phyloP scores from a whole-genome alignment of 768 basidiomycete genomes.

The Mycena rosella region DNA sequence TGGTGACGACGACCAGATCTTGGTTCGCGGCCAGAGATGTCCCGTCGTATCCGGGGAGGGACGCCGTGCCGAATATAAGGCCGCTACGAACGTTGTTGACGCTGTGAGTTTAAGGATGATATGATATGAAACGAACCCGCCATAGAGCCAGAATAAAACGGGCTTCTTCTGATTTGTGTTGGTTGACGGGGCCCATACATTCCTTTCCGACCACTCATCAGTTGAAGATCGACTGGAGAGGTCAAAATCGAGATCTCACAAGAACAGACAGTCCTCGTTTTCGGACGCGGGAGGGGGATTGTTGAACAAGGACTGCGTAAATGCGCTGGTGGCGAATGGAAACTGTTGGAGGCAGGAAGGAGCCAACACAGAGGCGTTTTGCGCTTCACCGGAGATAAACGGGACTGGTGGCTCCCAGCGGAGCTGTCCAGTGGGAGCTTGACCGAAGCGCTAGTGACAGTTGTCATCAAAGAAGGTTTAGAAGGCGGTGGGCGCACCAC shows the following conservation, averaged over 20 bases:
- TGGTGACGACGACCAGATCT: constrained; percentile 25
- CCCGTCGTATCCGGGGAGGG: constrained; percentile 12
- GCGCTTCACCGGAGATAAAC: neutral
- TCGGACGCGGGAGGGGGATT: constrained; percentile 19
- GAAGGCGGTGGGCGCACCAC: constrained; percentile 6
- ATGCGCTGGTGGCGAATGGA: neutral
- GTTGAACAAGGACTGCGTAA: constrained; percentile 16
- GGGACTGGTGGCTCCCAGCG: constrained; percentile 22
- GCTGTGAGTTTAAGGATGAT: neutral
- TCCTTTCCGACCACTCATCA: neutral
- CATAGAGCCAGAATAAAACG: constrained; percentile 20
- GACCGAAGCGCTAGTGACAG: constrained; percentile 14
- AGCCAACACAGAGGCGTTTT: constrained; percentile 7
- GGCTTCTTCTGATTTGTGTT: neutral
- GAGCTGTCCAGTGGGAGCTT: constrained; percentile 1
- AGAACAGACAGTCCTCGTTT: constrained; percentile 28
- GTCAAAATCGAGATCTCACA: neutral
- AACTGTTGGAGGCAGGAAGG: constrained; percentile 25
- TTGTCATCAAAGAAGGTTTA: neutral
- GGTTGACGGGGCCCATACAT: constrained; percentile 20
- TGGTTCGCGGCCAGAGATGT: constrained; percentile 20
- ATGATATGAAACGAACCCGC: constrained; percentile 14
- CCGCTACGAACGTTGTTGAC: neutral
- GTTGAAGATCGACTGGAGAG: neutral
- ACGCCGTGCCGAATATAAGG: constrained; percentile 13